phyloP scores from a whole-genome alignment of 805 yeast genomes.

The Candida sanyiensis region DNA sequence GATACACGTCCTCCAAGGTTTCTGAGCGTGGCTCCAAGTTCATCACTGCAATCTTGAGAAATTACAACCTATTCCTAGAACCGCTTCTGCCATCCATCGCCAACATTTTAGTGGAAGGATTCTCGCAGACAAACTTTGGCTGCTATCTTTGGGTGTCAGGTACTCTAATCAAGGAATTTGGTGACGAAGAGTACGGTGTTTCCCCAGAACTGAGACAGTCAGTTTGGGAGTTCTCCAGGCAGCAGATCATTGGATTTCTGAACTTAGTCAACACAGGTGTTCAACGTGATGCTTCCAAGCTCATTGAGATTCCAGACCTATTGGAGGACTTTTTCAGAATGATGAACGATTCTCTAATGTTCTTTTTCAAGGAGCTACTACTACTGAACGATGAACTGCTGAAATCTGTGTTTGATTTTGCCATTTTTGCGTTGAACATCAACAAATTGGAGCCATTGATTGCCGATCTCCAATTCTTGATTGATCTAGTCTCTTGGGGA shows the following conservation, averaged over 20 bases:
- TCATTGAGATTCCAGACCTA: conserved; percentile 42
- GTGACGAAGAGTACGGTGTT: conserved; percentile 24
- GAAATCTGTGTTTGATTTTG: conserved; percentile 50
- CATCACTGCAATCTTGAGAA: conserved; percentile 58
- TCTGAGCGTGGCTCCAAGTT: conserved; percentile 74
- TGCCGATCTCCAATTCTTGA: conserved; percentile 66
- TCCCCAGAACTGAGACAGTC: conserved; percentile 42
- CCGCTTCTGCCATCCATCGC: conserved; percentile 63
- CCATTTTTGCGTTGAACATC: conserved; percentile 47
- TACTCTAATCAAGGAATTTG: conserved; percentile 66
- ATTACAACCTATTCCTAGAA: conserved; percentile 48
- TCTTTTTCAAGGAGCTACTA: conserved; percentile 53
- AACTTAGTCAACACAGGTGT: conserved; percentile 29
- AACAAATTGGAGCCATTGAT: conserved; percentile 69
- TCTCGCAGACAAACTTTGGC: conserved; percentile 62
- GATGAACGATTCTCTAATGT: conserved; percentile 73
- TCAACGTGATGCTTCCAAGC: conserved; percentile 16
- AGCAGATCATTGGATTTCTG: conserved; percentile 59
- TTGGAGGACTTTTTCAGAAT: conserved; percentile 84
- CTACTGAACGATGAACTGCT: conserved; percentile 34
- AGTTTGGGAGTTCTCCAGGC: conserved; percentile 68
- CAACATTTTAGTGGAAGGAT: conserved; percentile 61
- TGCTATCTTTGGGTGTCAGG: conserved; percentile 92
- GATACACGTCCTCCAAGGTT: conserved; percentile 47
- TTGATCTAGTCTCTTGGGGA: conserved; percentile 85